Evolutionary conservation across 331 rosid species (phyloP).

Genomic region (Ulmus americana): DNA sequence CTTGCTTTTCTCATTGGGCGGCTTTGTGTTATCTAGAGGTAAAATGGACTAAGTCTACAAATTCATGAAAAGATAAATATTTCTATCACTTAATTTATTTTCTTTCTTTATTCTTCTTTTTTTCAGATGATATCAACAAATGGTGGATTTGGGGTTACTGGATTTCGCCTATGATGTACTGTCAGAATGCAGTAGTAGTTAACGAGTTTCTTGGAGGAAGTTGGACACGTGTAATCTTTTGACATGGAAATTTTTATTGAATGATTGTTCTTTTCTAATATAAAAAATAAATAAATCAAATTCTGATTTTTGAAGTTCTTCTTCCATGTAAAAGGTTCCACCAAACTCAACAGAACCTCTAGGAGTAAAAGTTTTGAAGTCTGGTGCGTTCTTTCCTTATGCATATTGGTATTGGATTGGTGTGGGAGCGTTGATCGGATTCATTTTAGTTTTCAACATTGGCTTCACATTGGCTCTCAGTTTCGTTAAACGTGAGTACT

Average conservation of each 20-base stretch:
- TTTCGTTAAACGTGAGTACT: constrained; percentile 43
- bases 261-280: not conserved
- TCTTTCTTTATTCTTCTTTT: constrained; percentile 11
- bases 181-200: constrained; percentile 46
- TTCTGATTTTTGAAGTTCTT: not conserved
- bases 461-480: constrained; percentile 45
- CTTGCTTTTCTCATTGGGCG: constrained; percentile 25
- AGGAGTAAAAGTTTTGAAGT: constrained; percentile 42
- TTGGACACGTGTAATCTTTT: constrained; percentile 44
- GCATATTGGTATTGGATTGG: constrained; percentile 59
- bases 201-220: constrained; percentile 51
- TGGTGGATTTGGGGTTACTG: constrained; percentile 77
- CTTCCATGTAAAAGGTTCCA: constrained; percentile 31
- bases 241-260: not conserved
- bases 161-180: constrained; percentile 32
- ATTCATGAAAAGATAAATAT: not conserved
- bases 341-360: constrained; percentile 35
- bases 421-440: constrained; percentile 44
- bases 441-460: constrained; percentile 38
- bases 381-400: constrained; percentile 45
- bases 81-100: not conserved
- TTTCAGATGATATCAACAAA: constrained; percentile 40
- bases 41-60: not conserved
- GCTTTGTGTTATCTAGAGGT: constrained; percentile 37
- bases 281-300: too few relatives aligned